These are phyloP conservation scores for Pelargonium citronellum DNA, from an alignment of 441 rosid species.

Conservation along the genomic window DNA sequence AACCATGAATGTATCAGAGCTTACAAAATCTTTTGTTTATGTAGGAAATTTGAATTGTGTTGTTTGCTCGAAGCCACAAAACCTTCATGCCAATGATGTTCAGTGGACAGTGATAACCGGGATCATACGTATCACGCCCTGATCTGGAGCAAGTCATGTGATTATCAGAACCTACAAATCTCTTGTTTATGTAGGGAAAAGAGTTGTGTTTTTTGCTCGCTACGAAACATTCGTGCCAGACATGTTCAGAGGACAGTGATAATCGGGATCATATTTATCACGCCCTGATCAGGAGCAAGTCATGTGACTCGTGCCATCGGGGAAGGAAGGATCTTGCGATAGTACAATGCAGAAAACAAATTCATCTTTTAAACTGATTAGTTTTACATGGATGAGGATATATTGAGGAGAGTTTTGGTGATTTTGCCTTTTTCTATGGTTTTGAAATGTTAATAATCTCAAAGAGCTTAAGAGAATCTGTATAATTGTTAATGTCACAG, in stretches of 20 bases:
- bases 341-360: not conserved
- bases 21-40: not conserved
- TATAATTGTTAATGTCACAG: too few relatives aligned
- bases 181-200: too few relatives aligned
- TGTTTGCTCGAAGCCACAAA: not conserved
- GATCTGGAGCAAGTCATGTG: not conserved
- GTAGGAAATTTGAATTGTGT: not conserved
- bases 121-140: not conserved
- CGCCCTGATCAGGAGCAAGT: not conserved
- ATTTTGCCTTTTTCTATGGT: not conserved
- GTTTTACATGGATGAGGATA: not conserved
- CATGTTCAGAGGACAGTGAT: not conserved
- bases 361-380: not conserved
- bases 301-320: not conserved
- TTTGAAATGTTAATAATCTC: not conserved
- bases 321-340: not conserved
- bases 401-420: slow-evolving; percentile 1
- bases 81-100: not conserved
- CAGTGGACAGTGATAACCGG: not conserved
- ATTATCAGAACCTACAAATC: too few relatives aligned
- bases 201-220: not conserved
- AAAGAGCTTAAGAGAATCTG: too few relatives aligned
- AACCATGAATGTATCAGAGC: too few relatives aligned
- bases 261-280: not conserved
- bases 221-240: not conserved